phyloP scores from a whole-genome alignment of 768 basidiomycete genomes.

The Trametes cinnabarina region DNA sequence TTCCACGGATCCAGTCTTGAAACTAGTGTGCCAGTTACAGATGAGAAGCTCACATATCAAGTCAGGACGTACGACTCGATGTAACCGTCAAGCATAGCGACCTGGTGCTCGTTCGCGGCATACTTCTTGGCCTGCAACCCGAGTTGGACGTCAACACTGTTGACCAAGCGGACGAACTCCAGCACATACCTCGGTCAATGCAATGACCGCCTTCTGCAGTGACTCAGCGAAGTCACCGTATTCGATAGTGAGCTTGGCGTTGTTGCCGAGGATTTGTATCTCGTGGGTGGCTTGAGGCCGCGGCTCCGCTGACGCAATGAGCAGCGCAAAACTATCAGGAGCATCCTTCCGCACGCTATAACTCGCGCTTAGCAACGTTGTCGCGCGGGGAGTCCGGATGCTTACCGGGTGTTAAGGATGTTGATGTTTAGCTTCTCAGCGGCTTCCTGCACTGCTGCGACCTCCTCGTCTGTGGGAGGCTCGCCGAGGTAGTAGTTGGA shows the following conservation, averaged over 20 bases:
- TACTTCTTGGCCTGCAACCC: slow-evolving; percentile 63
- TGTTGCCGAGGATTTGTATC: slow-evolving; percentile 39
- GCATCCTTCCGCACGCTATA: slow-evolving; percentile 70
- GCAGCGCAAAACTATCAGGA: slow-evolving; percentile 58
- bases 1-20: slow-evolving; percentile 73
- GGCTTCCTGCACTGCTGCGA: slow-evolving; percentile 68
- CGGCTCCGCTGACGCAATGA: slow-evolving; percentile 66
- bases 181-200: slow-evolving; percentile 55
- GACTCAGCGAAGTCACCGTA: slow-evolving; percentile 72
- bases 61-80: slow-evolving; percentile 62
- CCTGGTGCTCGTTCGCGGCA: slow-evolving; percentile 70
- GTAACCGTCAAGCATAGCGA: slow-evolving; percentile 72
- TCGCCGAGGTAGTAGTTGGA: slow-evolving; percentile 86
- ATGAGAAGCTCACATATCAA: too few species aligned
- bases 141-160: neutral
- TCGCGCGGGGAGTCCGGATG: neutral
- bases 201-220: slow-evolving; percentile 51
- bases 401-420: slow-evolving; percentile 77
- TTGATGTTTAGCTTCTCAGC: slow-evolving; percentile 77
- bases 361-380: neutral
- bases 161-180: neutral
- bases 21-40: slow-evolving; percentile 39
- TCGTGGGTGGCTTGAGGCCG: slow-evolving; percentile 43
- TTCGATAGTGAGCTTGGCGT: slow-evolving; percentile 58
- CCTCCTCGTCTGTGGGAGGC: slow-evolving; percentile 71